phyloP scores from a whole-genome alignment of 1,284 basidiomycete genomes.

The Marasmius fiardii region DNA sequence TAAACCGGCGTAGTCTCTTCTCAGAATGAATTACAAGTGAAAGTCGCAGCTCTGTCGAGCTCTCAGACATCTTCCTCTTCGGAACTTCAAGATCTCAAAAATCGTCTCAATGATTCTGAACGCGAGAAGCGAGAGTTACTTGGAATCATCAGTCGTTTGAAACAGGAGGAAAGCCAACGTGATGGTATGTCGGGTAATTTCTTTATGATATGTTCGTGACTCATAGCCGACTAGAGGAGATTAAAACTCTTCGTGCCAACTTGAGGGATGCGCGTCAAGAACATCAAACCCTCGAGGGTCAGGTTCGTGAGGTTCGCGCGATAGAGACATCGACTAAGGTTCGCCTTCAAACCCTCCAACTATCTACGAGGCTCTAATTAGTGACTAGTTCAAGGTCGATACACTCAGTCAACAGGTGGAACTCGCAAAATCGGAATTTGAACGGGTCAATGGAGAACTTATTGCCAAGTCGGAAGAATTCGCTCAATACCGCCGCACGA shows the following conservation, averaged over 20 bases:
- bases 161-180: conserved; percentile 64
- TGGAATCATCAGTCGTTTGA: conserved; percentile 67
- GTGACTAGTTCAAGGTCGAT: conserved; percentile 71
- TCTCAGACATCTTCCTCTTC: conserved; percentile 57
- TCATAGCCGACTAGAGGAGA: conserved; percentile 49
- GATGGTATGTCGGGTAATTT: conserved; percentile 45
- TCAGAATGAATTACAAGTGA: conserved; percentile 48
- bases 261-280: conserved; percentile 76
- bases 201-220: conserved; percentile 1
- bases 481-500: conserved; percentile 65
- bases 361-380: background rate
- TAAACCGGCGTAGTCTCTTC: conserved; percentile 39
- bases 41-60: conserved; percentile 48
- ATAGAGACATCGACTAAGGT: conserved; percentile 71
- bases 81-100: conserved; percentile 56
- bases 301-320: conserved; percentile 67
- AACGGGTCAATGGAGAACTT: conserved; percentile 63
- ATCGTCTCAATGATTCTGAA: conserved; percentile 66
- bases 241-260: conserved; percentile 60
- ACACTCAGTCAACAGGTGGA: conserved; percentile 76
- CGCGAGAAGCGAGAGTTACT: conserved; percentile 80
- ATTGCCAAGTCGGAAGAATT: conserved; percentile 68
- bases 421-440: conserved; percentile 67
- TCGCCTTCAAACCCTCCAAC: conserved; percentile 10
- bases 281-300: conserved; percentile 58